Conservation (phyloP, 2,329 filamentous ascomycete genomes). For the Monosporascus sp. region DNA sequence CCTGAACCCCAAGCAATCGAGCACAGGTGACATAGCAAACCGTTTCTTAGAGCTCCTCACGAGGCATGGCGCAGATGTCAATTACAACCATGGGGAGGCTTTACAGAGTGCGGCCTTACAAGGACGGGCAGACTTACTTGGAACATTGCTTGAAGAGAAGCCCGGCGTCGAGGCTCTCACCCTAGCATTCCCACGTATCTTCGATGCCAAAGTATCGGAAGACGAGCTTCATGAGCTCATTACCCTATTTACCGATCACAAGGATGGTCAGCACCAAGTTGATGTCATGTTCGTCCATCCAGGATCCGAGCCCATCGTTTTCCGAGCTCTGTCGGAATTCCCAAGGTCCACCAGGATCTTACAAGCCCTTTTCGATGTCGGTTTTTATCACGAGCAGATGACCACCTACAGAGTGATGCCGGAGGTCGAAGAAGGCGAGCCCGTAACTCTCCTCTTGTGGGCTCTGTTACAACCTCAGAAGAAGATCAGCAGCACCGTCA, state of each 20-base stretch:
- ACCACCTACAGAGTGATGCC: conserved; percentile 37
- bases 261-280: conserved; percentile 40
- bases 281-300: conserved; percentile 43
- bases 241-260: conserved; percentile 44
- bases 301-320: conserved; percentile 41
- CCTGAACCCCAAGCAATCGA: conserved; percentile 36
- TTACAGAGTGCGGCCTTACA: conserved; percentile 48
- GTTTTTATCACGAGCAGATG: conserved; percentile 54
- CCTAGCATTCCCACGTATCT: conserved; percentile 50
- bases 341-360: conserved; percentile 50
- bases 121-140: conserved; percentile 44
- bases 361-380: conserved; percentile 47
- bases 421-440: conserved; percentile 45
- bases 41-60: conserved; percentile 40
- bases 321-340: conserved; percentile 48
- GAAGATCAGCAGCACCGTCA: conserved; percentile 51
- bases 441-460: conserved; percentile 55
- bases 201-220: conserved; percentile 45
- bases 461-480: conserved; percentile 58
- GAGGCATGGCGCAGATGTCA: conserved; percentile 39
- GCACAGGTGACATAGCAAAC: conserved; percentile 34
- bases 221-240: conserved; percentile 46
- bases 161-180: conserved; percentile 46
- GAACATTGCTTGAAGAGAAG: conserved; percentile 42
- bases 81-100: conserved; percentile 48